Base-by-base conservation (phyloP, 106 monocot genomes). In the Dendrobium nobile region DNA sequence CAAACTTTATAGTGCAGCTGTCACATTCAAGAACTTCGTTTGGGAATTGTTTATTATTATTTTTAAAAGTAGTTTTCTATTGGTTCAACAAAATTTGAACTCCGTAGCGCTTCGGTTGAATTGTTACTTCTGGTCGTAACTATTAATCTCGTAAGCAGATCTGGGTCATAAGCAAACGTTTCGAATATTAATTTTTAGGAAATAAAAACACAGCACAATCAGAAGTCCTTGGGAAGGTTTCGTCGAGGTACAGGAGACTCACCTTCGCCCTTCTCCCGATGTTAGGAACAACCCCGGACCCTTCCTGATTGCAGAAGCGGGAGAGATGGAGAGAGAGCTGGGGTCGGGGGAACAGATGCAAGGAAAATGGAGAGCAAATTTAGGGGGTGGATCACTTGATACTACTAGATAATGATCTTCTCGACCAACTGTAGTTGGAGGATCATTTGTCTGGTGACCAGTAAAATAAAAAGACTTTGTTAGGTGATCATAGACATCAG, bases 231-330 rank as follows among this genome's bases (percentile, higher is more conserved):
- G 33, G 40, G n/a, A 18, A 73, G 19, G 76, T 24, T 1, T 1
- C 13, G 15, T 2, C 11, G 9, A 78, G 22, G 13, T 58, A 58
- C 7, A 31, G 67, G 59, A 67, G n/a, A 51, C 33, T 42, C 47
- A 78, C 83, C 78, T 78, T 83, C 40, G 83, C 77, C 72, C 73
- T 83, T 73, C 78, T 83, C 78, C 83, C 83, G 22, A 83, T 83
- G 78, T 83, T 78, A 68, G 83, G 83, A 72, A 83, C 16, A 83
- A 77, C 41, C 78, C 83, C 51, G 78, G 78, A 10, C 83, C 83
- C 78, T 78, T 83, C 83, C 78, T 83, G 28, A 45, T 55, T 33
- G 18, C 33, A 82, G 47, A 47, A 27, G 20, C 15, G 67, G 28
- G 75, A 15, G 41, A 8, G 27, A 22, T 26, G 2, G 20, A 40